These are phyloP conservation scores for Salix exigua DNA, from an alignment of 345 rosid species.

Conservation along the genomic window DNA sequence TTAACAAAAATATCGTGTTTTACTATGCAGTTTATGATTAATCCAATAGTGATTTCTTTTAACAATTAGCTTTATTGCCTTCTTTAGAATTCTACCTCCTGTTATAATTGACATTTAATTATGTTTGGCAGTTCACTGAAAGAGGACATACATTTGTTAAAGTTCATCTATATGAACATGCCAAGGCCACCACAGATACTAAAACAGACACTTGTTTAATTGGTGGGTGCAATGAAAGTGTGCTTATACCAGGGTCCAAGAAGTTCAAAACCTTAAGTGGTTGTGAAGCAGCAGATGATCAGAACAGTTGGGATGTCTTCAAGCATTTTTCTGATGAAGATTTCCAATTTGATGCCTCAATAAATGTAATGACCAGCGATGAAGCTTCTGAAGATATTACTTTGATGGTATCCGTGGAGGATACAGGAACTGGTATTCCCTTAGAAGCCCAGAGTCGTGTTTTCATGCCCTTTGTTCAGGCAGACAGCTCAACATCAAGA, in stretches of 20 bases:
- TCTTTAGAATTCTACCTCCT: background rate
- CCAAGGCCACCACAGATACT: slow-evolving; percentile 34
- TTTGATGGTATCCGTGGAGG: slow-evolving; percentile 79
- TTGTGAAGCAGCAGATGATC: slow-evolving; percentile 81
- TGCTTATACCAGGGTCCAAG: slow-evolving; percentile 13
- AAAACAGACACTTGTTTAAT: slow-evolving; percentile 40
- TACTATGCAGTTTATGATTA: background rate
- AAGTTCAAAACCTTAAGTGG: slow-evolving; percentile 82
- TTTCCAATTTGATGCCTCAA: slow-evolving; percentile 26
- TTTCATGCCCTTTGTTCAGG: slow-evolving; percentile 96
- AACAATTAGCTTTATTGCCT: background rate
- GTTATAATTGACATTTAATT: slow-evolving; percentile 7
- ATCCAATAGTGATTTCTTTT: background rate
- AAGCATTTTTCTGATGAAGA: slow-evolving; percentile 57
- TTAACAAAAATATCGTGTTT: background rate
- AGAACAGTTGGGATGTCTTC: slow-evolving; percentile 81
- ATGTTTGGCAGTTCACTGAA: slow-evolving; percentile 74
- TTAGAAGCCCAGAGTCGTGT: slow-evolving; percentile 76
- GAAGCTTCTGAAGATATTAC: slow-evolving; percentile 50
- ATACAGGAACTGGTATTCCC: slow-evolving; percentile 95
- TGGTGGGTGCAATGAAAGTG: slow-evolving; percentile 50
- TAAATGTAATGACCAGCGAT: slow-evolving; percentile 25
- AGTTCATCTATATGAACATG: slow-evolving; percentile 70
- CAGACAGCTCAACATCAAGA: slow-evolving; percentile 95
- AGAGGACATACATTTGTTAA: slow-evolving; percentile 87